Base-by-base conservation (phyloP, 331 rosid species). In the Erythrophleum ivorense region DNA sequence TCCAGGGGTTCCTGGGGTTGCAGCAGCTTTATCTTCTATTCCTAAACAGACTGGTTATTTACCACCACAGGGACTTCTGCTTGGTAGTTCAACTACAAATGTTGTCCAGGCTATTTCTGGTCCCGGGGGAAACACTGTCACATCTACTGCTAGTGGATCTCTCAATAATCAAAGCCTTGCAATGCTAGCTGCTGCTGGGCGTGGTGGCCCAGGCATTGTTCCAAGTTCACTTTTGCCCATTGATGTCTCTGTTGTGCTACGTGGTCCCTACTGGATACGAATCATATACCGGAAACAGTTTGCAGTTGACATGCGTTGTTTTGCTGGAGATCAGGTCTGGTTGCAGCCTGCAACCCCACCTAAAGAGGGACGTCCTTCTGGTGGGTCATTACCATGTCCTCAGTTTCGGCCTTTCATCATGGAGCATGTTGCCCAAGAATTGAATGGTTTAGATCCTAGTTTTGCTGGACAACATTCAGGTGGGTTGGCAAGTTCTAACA, bases 271-370 rank as follows among this genome's bases (percentile, higher is more conserved):
- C 77, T 96, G 99, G 99, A 96, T 94, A 82, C 86, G 99, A 48
- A 96, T 96, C 76, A 91, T 96, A 86, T 96, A 96, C 66, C 91
- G 99, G 50, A 94, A 96, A 86, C 87, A 94, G 63, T 96, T 96
- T 81, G 95, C 99, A 14, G 98, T 96, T 80, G 99, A 96, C 88
- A 96, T 96, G 99, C 99, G 99, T 12, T 96, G 99, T 91, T 94
- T 94, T 88, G 97, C 99, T 2, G 99, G 99, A 84, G 99, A 96
- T 85, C 99, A 96, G 88, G 99, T 96, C 52, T 96, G 99, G 99
- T 76, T 96, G 88, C 99, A 96, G 88, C 99, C 99, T 58, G 98
- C 99, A 79, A 96, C 99, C 33, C 99, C 98, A 16, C 97, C 99
- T 57, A 91, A 91, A 83, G 98, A 91, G 83, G 97, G 95, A 10